These are phyloP conservation scores for Amanita rubescens DNA, from an alignment of 768 basidiomycete species.

Conservation along the genomic window DNA sequence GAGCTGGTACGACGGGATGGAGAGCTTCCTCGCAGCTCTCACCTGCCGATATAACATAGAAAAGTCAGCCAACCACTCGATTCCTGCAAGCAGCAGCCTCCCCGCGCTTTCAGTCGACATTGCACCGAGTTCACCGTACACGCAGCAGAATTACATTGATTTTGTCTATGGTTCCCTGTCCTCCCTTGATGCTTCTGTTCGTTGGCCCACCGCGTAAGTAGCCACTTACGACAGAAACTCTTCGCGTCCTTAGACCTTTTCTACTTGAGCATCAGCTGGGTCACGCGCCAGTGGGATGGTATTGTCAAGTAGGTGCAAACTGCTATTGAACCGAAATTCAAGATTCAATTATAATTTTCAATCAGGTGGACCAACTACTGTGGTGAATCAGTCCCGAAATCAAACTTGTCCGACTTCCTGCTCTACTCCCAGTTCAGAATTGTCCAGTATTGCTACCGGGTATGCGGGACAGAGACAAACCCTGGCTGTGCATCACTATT, in stretches of 20 bases:
- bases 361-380: constrained; percentile 11
- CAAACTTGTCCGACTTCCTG: constrained; percentile 8
- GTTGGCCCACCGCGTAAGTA: constrained; percentile 1
- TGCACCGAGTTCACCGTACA: constrained; percentile 1
- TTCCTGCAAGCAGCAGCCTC: constrained; percentile 4
- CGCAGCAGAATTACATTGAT: constrained; percentile 5
- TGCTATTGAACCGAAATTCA: background rate
- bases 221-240: background rate
- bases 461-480: constrained; percentile 7
- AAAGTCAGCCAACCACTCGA: background rate
- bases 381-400: constrained; percentile 1
- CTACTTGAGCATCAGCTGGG: background rate
- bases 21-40: constrained; percentile 9
- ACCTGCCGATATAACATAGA: constrained; percentile 9
- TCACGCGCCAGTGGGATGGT: constrained; percentile 2
- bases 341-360: background rate
- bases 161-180: constrained; percentile 5
- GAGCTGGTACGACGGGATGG: constrained; percentile 6
- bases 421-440: constrained; percentile 2
- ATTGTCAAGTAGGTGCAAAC: constrained; percentile 7
- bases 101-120: constrained; percentile 5
- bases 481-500: constrained; percentile 11
- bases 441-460: background rate
- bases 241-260: background rate
- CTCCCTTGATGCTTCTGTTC: constrained; percentile 2